Base-by-base conservation (phyloP, 1,139 yeast species). In the Candida anutae region DNA sequence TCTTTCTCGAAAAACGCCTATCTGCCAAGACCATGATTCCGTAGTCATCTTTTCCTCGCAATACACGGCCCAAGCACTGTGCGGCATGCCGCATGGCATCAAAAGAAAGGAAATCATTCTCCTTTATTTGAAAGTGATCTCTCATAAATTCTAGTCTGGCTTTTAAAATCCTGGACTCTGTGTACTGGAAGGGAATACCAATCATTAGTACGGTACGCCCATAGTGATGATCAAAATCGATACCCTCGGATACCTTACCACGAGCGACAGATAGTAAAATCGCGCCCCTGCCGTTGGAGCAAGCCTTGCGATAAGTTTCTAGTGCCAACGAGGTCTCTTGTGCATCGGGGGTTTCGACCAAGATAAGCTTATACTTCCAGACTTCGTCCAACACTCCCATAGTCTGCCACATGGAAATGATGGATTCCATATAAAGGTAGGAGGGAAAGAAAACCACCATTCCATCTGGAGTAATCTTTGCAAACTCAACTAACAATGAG, bases 21-120 rank as follows among this genome's bases (percentile, higher is more conserved):
- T 90, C 99, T 0, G 98, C 98, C 36, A 90, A 59, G 28, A 90
- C 96, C 99, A 90, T 90, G 45, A 93, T 83, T 35, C 99, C 99
- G 52, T 93, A 90, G 58, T 90, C 99, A 50, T 90, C 96, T 50
- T 90, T 90, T 38, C 99, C 98, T 60, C 99, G 75, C 40, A 90
- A 62, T 30, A 90, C 98, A 49, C 99, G 74, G 10, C 99, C 99
- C 45, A 90, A 58, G 58, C 99, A 90, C 56, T 90, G 99, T 0
- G 99, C 98, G 3, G 98, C 99, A 61, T 90, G 99, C 49, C 99
- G 75, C 98, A 90, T 93, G 18, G 99, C 99, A 57, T 90, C 99
- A 68, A 90, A 90, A 14, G 97, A 87, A 25, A 90, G 55, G 48
- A 90, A 90, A 46, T 93, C 98, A 48, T 85, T 88, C 47, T 90